A percentile compares a stretch with the other conserved stretches of the same genome.
Evolutionary conservation across 164 flowering plant species (phyloP).

Genomic region (Magnolia kwangsiensis): DNA sequence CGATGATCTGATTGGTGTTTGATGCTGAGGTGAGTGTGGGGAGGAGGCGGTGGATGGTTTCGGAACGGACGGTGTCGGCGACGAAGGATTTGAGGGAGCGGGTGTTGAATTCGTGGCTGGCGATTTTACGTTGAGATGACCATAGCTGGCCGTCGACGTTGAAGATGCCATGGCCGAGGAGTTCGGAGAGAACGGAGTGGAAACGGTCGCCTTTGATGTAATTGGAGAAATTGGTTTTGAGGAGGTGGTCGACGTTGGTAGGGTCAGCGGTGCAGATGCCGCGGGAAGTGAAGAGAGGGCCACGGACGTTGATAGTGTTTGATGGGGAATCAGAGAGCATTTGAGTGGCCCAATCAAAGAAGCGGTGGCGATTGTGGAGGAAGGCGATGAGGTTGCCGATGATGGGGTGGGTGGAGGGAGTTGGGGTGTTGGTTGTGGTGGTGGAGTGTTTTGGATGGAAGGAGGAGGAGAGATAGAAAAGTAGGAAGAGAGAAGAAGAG

Average conservation of each 20-base stretch:
- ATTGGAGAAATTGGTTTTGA: constrained; percentile 39
- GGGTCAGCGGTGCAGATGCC: constrained; percentile 46
- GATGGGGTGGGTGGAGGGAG: constrained; percentile 33
- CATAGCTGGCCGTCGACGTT: constrained; percentile 38
- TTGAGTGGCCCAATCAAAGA: constrained; percentile 51
- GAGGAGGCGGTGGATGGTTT: constrained; percentile 26
- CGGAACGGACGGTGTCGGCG: constrained; percentile 22
- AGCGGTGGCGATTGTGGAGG: constrained; percentile 45
- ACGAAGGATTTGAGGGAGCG: constrained; percentile 40
- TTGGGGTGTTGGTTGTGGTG: constrained; percentile 17
- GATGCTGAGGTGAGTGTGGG: constrained; percentile 27
- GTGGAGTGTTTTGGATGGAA: background rate
- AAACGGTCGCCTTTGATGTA: constrained; percentile 46
- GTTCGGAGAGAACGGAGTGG: constrained; percentile 30
- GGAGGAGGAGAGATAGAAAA: constrained; percentile 15
- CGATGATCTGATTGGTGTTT: constrained; percentile 15
- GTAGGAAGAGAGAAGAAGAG: background rate
- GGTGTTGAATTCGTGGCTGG: constrained; percentile 47
- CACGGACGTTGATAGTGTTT: constrained; percentile 32
- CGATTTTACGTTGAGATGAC: constrained; percentile 42
- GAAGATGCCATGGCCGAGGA: constrained; percentile 51
- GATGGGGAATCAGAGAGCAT: constrained; percentile 38
- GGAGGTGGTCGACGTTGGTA: constrained; percentile 33
- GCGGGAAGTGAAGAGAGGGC: constrained; percentile 26
- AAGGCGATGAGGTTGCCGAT: constrained; percentile 40